A percentile compares a stretch with the other conserved stretches of the same genome.
Evolutionary conservation across 768 basidiomycete species (phyloP).

Genomic region (Termitomyces sp.): DNA sequence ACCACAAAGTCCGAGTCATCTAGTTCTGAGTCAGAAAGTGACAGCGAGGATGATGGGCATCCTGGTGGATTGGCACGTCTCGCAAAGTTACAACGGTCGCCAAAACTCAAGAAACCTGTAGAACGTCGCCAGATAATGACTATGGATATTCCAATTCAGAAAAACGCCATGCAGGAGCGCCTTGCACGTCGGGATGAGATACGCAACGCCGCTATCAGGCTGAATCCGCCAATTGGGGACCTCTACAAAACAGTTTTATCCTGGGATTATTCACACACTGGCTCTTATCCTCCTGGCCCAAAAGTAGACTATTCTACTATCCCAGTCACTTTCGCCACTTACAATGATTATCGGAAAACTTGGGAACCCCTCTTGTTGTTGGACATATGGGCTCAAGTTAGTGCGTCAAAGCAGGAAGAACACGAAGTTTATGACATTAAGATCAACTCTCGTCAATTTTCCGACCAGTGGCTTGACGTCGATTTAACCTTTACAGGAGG

Average conservation of each 20-base stretch:
- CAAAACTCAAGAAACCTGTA: slow-evolving; percentile 51
- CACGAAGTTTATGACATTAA: slow-evolving; percentile 56
- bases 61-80: slow-evolving; percentile 51
- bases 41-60: slow-evolving; percentile 47
- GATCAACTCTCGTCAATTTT: slow-evolving; percentile 65
- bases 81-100: slow-evolving; percentile 57
- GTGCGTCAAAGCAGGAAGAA: slow-evolving; percentile 69
- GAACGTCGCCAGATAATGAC: slow-evolving; percentile 65
- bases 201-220: slow-evolving; percentile 58
- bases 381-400: slow-evolving; percentile 90
- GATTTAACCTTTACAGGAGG: slow-evolving; percentile 59
- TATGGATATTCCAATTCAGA: slow-evolving; percentile 48
- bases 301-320: slow-evolving; percentile 39
- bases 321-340: slow-evolving; percentile 62
- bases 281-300: slow-evolving; percentile 59
- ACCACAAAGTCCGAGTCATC: slow-evolving; percentile 26
- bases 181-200: slow-evolving; percentile 58
- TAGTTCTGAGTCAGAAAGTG: slow-evolving; percentile 42
- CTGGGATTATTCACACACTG: slow-evolving; percentile 79
- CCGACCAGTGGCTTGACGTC: slow-evolving; percentile 82
- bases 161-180: slow-evolving; percentile 46
- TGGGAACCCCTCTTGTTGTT: slow-evolving; percentile 85
- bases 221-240: slow-evolving; percentile 78
- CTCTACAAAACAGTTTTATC: slow-evolving; percentile 78
- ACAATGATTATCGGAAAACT: slow-evolving; percentile 64